Conservation (phyloP, 345 rosid species). For the Citrus maxima region DNA sequence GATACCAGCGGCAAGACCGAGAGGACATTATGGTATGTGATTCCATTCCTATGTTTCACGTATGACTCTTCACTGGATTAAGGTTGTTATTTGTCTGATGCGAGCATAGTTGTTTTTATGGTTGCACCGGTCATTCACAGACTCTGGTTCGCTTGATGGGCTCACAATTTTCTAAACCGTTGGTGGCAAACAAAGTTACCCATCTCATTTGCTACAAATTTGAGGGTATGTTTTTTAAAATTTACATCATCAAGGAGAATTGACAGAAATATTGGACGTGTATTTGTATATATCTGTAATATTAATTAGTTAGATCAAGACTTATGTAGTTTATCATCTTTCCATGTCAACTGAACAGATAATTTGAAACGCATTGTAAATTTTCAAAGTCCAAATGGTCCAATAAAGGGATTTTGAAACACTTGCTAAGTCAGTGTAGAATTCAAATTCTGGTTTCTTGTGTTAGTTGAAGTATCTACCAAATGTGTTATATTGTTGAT, state of each 20-base stretch:
- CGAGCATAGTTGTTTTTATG: background rate
- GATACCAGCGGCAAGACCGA: slow-evolving; percentile 87
- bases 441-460: too few species aligned
- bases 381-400: background rate
- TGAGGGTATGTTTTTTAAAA: slow-evolving; percentile 55
- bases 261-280: background rate
- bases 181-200: slow-evolving; percentile 83
- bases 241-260: background rate
- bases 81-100: slow-evolving; percentile 6
- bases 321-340: background rate
- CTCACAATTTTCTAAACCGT: slow-evolving; percentile 81
- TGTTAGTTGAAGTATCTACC: background rate
- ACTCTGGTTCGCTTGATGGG: slow-evolving; percentile 94
- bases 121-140: slow-evolving; percentile 33
- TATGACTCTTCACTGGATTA: background rate
- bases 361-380: background rate
- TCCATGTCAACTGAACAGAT: background rate
- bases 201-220: slow-evolving; percentile 95
- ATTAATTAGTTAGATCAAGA: background rate
- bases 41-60: background rate
- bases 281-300: background rate
- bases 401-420: background rate
- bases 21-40: slow-evolving; percentile 80
- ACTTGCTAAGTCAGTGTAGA: background rate
- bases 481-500: background rate